These are phyloP conservation scores for Kuraishia ogatae DNA, from an alignment of 805 yeast genomes.

Conservation along the genomic window DNA sequence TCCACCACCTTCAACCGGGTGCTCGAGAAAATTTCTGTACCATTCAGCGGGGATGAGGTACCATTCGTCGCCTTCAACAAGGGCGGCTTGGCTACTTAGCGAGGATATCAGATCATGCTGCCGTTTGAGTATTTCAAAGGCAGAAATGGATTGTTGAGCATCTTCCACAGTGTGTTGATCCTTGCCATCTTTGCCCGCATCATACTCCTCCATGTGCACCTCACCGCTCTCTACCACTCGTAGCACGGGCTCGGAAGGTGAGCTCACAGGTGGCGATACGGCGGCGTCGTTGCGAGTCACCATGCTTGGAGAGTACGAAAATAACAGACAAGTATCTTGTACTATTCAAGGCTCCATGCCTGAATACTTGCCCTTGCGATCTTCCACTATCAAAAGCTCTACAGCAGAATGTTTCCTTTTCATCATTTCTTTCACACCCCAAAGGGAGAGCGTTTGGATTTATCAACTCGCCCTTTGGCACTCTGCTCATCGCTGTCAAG, in stretches of 20 bases:
- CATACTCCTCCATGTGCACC: neutral
- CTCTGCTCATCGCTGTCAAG: neutral
- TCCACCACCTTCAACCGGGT: conserved; percentile 19
- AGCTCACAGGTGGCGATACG: neutral
- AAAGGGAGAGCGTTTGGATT: neutral
- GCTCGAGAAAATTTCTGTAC: conserved; percentile 29
- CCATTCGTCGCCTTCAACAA: conserved; percentile 38
- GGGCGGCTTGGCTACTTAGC: neutral
- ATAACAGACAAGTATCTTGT: too few relatives aligned
- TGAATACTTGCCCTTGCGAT: neutral
- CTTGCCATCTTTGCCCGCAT: neutral
- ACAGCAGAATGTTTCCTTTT: neutral
- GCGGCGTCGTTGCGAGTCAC: neutral
- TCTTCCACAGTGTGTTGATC: neutral
- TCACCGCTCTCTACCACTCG: neutral
- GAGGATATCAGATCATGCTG: neutral
- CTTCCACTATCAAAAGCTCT: too few relatives aligned
- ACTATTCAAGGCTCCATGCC: neutral
- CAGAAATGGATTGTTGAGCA: neutral
- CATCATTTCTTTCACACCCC: neutral
- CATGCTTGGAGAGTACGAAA: neutral
- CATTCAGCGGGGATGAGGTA: conserved; percentile 40
- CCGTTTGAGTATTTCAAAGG: neutral
- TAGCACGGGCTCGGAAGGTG: neutral
- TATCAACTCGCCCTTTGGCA: neutral